These are phyloP conservation scores for Agrostemma githago DNA, from an alignment of 148 eudicot genomes.

Conservation along the genomic window DNA sequence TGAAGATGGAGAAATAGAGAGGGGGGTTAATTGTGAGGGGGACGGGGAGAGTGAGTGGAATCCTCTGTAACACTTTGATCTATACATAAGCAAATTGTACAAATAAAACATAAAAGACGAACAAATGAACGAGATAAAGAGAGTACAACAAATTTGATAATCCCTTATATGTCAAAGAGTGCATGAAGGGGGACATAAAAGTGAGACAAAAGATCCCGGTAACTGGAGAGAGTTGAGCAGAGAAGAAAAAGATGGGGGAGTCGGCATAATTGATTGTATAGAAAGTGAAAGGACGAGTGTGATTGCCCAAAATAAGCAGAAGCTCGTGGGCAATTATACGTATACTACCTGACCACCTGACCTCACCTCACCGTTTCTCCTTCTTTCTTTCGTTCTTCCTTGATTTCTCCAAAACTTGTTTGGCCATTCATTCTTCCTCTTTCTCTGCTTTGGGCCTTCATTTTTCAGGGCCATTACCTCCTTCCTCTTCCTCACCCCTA, in stretches of 20 bases:
- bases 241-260: not conserved
- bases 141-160: no score
- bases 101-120: no score
- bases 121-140: no score
- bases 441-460: not conserved
- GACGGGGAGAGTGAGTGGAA: no score
- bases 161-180: no score
- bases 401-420: not conserved
- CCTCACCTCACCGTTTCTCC: not conserved
- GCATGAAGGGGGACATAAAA: no score
- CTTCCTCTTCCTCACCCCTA: not conserved
- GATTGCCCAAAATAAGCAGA: not conserved
- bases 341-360: not conserved
- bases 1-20: no score
- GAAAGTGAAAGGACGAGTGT: not conserved
- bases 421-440: not conserved
- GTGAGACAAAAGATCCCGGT: no score
- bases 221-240: not conserved
- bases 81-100: no score
- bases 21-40: no score
- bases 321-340: not conserved
- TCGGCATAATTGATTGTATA: no score
- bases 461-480: not conserved
- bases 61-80: no score
- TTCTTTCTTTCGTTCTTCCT: not conserved